Conservation (phyloP, 495 filamentous ascomycete species). For the Penicillium mononematosum region DNA sequence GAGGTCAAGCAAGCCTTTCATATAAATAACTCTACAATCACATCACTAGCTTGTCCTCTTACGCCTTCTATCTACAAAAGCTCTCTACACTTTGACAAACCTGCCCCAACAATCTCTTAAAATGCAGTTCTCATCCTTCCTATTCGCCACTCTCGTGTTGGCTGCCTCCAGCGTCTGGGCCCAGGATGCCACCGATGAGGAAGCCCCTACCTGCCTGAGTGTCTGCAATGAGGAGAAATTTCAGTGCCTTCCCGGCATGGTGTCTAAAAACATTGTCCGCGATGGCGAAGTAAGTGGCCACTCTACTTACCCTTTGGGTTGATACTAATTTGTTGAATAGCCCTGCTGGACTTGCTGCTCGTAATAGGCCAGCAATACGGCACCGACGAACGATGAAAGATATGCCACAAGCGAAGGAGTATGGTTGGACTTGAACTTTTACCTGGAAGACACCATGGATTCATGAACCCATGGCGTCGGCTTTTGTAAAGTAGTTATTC, state of each 20-base stretch:
- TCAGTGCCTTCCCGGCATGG: not conserved
- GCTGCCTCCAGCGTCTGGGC: constrained; percentile 1
- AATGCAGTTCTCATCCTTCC: constrained; percentile 7
- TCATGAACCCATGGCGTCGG: not conserved
- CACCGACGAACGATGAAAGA: not conserved
- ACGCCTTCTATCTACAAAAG: not conserved
- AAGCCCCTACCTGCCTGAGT: not conserved
- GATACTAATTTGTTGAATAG: not conserved
- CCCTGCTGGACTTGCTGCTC: constrained; percentile 6
- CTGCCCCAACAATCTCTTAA: not conserved
- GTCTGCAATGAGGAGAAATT: not conserved
- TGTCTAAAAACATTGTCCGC: not conserved
- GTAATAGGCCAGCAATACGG: not conserved
- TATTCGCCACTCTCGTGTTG: constrained; percentile 1
- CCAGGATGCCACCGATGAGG: not conserved
- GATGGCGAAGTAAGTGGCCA: not conserved
- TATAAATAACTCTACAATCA: not conserved
- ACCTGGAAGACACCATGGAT: not conserved
- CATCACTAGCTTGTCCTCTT: not conserved
- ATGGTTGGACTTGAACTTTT: not conserved
- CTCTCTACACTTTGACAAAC: not conserved
- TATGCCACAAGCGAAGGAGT: not conserved
- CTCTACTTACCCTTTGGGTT: not conserved
- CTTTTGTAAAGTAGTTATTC: not conserved
- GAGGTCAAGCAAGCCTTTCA: not conserved